Conservation (phyloP, 192 early-diverging fungal species). For the Haplosporangium gracile region DNA sequence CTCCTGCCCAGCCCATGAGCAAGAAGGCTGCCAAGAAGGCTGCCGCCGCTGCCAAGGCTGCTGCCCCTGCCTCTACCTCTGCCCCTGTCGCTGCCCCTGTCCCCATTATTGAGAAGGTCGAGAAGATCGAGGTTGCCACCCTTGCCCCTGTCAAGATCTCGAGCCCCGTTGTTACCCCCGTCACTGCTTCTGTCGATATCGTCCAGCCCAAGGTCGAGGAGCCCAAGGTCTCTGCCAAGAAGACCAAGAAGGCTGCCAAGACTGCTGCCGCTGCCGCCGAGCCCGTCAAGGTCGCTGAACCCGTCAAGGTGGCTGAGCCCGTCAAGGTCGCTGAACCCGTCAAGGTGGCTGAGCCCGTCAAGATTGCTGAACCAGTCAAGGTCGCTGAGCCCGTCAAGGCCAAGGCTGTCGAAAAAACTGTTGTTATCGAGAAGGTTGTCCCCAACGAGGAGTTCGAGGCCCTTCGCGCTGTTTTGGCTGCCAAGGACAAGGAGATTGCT, state of each 20-base stretch:
- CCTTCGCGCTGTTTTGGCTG: conserved; percentile 23
- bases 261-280: conserved; percentile 17
- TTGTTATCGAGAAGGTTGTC: conserved; percentile 10
- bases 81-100: conserved; percentile 4
- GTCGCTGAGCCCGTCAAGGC: conserved; percentile 7
- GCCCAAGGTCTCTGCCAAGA: conserved; percentile 27
- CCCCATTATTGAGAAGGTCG: not conserved
- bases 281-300: conserved; percentile 15
- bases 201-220: conserved; percentile 20
- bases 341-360: conserved; percentile 25
- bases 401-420: conserved; percentile 10
- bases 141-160: conserved; percentile 9
- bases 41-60: conserved; percentile 5
- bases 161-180: conserved; percentile 6
- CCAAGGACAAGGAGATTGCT: conserved; percentile 30
- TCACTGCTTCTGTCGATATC: conserved; percentile 8
- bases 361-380: conserved; percentile 13
- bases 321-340: conserved; percentile 23
- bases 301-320: conserved; percentile 8
- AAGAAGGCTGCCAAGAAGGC: conserved; percentile 47
- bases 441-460: conserved; percentile 44
- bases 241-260: conserved; percentile 36
- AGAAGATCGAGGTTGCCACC: conserved; percentile 5
- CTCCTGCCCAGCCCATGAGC: conserved; percentile 21
- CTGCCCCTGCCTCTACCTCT: conserved; percentile 2